These are phyloP conservation scores for Mrakiaceae sp. DNA, from an alignment of 1,284 basidiomycete species.

Conservation along the genomic window DNA sequence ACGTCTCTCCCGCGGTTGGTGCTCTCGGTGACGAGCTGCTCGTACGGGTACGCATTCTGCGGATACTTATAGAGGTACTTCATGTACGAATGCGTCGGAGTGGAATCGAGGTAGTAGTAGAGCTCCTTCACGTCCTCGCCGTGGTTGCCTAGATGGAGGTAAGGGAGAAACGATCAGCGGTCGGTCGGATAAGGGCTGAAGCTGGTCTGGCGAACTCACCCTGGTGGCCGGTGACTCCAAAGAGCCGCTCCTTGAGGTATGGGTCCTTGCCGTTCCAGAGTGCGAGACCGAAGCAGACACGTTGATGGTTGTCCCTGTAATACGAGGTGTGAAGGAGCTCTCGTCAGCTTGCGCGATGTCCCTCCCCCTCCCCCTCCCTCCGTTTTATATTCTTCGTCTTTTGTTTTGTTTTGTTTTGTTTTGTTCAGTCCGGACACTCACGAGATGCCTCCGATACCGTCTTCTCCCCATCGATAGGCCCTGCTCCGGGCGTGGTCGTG, in stretches of 20 bases:
- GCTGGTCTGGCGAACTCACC: conserved; percentile 25
- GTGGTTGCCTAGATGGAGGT: conserved; percentile 59
- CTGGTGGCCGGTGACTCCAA: conserved; percentile 87
- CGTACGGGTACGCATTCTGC: conserved; percentile 82
- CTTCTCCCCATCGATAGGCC: conserved; percentile 96
- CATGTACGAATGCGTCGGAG: conserved; percentile 98
- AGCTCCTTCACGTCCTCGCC: conserved; percentile 98
- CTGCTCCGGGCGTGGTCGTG: conserved; percentile 89
- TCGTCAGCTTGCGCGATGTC: no score
- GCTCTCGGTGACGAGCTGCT: conserved; percentile 80
- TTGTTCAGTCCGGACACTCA: conserved; percentile 20
- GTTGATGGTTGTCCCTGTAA: conserved; percentile 75
- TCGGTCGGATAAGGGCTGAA: not conserved
- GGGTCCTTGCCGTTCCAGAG: conserved; percentile 93
- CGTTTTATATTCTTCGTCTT: no score
- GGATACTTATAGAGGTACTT: conserved; percentile 98
- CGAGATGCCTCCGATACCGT: conserved; percentile 89
- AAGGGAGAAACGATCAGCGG: not conserved
- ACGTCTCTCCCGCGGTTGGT: conserved; percentile 71
- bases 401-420: not conserved
- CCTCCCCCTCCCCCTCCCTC: no score
- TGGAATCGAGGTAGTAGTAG: conserved; percentile 96
- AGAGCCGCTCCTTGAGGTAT: conserved; percentile 92
- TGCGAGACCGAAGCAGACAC: conserved; percentile 77
- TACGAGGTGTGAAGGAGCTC: not conserved